A percentile compares a stretch with the other conserved stretches of the same genome.
Evolutionary conservation across 1,284 basidiomycete species (phyloP).

Genomic region (Ganoderma lucidum): DNA sequence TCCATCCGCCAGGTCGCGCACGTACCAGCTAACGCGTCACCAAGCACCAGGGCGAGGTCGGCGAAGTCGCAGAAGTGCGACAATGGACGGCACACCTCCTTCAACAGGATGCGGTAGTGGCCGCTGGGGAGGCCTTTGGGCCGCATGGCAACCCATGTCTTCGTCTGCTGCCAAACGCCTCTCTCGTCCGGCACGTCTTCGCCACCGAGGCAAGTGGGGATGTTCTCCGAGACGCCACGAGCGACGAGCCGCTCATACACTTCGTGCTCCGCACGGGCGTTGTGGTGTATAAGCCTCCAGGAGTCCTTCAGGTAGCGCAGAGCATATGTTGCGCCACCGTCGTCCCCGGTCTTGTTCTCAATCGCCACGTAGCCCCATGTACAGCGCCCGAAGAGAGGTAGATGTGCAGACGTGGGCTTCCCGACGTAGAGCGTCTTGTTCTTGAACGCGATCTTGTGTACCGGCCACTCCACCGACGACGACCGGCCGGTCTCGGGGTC

Average conservation of each 20-base stretch:
- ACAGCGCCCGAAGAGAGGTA: conserved; percentile 12
- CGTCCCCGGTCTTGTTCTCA: not conserved
- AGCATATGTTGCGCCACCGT: not conserved
- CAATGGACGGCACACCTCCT: conserved; percentile 12
- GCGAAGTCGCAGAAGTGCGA: conserved; percentile 4
- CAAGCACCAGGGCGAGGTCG: not conserved
- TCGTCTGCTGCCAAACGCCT: not conserved
- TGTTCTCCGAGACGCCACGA: not conserved
- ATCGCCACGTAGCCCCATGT: conserved; percentile 6
- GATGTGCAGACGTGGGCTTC: not conserved
- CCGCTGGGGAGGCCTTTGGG: not conserved
- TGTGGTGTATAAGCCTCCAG: not conserved
- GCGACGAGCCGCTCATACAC: conserved; percentile 4
- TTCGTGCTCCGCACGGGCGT: conserved; percentile 4
- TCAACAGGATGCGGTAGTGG: conserved; percentile 13
- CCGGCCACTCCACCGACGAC: conserved; percentile 6
- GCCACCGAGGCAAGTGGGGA: conserved; percentile 1
- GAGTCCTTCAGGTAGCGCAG: conserved; percentile 6
- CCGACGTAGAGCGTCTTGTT: not conserved
- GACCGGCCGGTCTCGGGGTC: not conserved
- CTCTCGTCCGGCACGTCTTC: not conserved
- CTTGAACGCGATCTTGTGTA: not conserved
- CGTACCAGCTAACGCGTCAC: not conserved
- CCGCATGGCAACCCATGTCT: not conserved
- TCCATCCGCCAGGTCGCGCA: not conserved